A percentile compares a stretch with the other conserved stretches of the same genome.
These are phyloP conservation scores for Boletus speciosus DNA, from an alignment of 768 basidiomycete species.

Conservation along the genomic window DNA sequence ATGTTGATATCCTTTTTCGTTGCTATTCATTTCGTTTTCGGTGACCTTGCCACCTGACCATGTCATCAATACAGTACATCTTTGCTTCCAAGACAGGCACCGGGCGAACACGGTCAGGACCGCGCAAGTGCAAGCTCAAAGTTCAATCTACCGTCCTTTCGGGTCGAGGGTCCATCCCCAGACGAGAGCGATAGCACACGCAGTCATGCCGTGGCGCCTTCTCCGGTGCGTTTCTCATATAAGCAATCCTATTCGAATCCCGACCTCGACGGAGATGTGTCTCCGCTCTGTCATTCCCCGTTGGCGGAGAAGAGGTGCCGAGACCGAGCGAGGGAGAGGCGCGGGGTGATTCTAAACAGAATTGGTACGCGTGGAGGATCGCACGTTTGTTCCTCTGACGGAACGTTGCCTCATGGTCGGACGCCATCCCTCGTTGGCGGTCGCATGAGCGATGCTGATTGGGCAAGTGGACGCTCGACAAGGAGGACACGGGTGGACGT, in stretches of 20 bases:
- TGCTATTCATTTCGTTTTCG: conserved; percentile 4
- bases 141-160: conserved; percentile 19
- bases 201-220: not conserved
- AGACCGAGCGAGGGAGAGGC: not conserved
- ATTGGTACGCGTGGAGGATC: not conserved
- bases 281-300: not conserved
- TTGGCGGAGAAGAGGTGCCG: not conserved
- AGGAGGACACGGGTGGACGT: not conserved
- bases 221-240: not conserved
- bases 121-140: conserved; percentile 8
- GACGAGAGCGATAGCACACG: not conserved
- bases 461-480: not conserved
- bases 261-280: not conserved
- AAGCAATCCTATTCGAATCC: not conserved
- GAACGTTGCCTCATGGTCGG: not conserved
- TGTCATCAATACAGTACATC: conserved; percentile 3
- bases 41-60: conserved; percentile 12
- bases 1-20: conserved; percentile 15
- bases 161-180: conserved; percentile 16
- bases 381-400: not conserved
- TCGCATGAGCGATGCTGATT: not conserved
- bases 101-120: not conserved
- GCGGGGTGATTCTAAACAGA: not conserved
- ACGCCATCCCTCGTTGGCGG: not conserved
- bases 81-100: conserved; percentile 11